Evolutionary conservation across 1,139 yeast species (phyloP).

Genomic region (Diutina sp.): DNA sequence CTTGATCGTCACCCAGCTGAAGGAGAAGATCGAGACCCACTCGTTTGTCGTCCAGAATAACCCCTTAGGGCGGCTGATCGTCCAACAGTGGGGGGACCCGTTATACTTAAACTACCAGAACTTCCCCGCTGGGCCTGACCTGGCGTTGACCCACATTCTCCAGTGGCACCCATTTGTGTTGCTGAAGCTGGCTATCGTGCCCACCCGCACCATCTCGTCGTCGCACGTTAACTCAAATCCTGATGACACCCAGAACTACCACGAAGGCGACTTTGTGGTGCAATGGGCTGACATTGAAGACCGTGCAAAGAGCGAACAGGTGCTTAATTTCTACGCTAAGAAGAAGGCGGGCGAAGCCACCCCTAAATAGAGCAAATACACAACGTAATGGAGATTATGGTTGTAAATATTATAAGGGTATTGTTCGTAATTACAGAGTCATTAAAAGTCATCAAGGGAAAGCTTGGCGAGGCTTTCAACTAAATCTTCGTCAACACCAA

Average conservation of each 20-base stretch:
- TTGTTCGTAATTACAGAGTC: not conserved
- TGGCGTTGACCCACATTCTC: constrained; percentile 66
- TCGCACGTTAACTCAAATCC: constrained; percentile 10
- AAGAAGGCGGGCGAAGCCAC: not conserved
- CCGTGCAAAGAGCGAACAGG: not conserved
- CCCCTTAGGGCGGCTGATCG: constrained; percentile 45
- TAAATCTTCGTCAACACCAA: not conserved
- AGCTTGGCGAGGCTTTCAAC: not conserved
- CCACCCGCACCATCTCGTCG: constrained; percentile 32
- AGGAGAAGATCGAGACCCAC: constrained; percentile 44
- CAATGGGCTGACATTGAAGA: constrained; percentile 29
- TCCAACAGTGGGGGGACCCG: constrained; percentile 69
- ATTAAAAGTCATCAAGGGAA: not conserved
- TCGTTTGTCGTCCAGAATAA: constrained; percentile 62
- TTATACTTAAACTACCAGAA: constrained; percentile 51
- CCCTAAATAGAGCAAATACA: not conserved
- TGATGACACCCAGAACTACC: constrained; percentile 24
- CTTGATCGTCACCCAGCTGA: constrained; percentile 56
- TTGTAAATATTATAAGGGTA: too few relatives aligned
- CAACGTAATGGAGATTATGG: not conserved
- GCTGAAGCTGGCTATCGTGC: constrained; percentile 60
- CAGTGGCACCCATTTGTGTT: constrained; percentile 89
- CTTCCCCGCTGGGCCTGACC: constrained; percentile 48
- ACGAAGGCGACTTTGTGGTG: constrained; percentile 51
- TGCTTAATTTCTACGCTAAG: not conserved